phyloP scores from a whole-genome alignment of 352 stramenopile genomes.

The Plasmopara muralis region DNA sequence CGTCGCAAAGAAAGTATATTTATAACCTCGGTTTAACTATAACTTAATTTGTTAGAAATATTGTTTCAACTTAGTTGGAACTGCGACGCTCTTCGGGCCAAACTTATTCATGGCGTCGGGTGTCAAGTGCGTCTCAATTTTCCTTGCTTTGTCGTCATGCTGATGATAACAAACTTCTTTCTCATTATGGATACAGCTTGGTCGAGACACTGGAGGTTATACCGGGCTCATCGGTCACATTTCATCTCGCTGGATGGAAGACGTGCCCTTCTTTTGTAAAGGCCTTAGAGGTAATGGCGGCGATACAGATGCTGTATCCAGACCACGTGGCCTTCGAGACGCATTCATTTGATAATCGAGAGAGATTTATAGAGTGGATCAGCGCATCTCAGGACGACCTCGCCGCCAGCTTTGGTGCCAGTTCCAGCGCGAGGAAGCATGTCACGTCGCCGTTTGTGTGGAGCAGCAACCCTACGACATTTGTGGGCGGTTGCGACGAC shows the following conservation, averaged over 20 bases:
- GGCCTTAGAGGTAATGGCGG: conserved; percentile 43
- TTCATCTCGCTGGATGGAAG: conserved; percentile 68
- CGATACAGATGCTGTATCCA: conserved; percentile 65
- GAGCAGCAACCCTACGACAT: conserved; percentile 42
- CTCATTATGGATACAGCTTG: conserved; percentile 24
- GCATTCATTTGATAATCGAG: conserved; percentile 52
- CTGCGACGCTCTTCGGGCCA: too few species aligned
- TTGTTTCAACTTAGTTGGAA: too few species aligned
- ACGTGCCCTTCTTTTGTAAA: conserved; percentile 61
- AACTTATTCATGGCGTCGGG: conserved; percentile 27
- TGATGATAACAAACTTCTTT: not conserved
- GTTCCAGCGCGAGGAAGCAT: conserved; percentile 40
- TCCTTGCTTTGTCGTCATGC: not conserved
- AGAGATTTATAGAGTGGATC: conserved; percentile 57
- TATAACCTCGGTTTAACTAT: too few species aligned
- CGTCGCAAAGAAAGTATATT: too few species aligned
- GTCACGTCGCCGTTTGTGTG: conserved; percentile 76
- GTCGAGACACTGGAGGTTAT: conserved; percentile 28
- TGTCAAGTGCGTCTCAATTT: conserved; percentile 42
- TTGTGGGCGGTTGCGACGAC: conserved; percentile 65
- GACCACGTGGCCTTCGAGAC: conserved; percentile 33
- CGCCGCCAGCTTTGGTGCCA: conserved; percentile 26
- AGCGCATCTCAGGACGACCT: conserved; percentile 30
- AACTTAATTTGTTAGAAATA: too few species aligned
- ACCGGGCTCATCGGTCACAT: conserved; percentile 23